These are phyloP conservation scores for Umbelopsis vinacea DNA, from an alignment of 192 early-diverging fungal genomes.

Conservation along the genomic window DNA sequence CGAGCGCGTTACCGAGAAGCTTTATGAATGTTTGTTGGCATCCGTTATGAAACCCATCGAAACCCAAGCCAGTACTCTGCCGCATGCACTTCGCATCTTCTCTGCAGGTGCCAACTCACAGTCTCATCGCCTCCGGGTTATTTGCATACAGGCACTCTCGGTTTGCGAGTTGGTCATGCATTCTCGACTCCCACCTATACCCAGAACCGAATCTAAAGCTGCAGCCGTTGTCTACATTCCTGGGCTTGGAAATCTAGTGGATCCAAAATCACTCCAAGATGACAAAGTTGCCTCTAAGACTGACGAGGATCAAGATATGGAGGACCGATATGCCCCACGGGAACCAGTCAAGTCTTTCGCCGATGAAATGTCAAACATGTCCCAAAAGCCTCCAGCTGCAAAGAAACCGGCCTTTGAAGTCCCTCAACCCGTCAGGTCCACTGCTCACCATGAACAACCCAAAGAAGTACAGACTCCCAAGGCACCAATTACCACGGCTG, in stretches of 20 bases:
- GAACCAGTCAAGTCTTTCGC: not conserved
- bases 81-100: constrained; percentile 46
- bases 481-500: too few relatives aligned
- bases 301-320: not conserved
- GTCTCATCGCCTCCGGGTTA: constrained; percentile 35
- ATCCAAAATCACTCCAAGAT: not conserved
- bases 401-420: too few relatives aligned
- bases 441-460: too few relatives aligned
- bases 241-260: constrained; percentile 15
- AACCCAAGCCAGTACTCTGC: constrained; percentile 44
- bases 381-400: not conserved
- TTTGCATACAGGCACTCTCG: constrained; percentile 46
- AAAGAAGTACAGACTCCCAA: too few relatives aligned
- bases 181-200: constrained; percentile 55
- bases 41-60: constrained; percentile 44
- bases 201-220: constrained; percentile 33
- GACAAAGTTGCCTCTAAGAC: constrained; percentile 2
- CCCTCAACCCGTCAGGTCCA: too few relatives aligned
- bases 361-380: not conserved
- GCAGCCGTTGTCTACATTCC: constrained; percentile 22
- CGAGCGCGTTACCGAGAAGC: constrained; percentile 15
- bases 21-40: constrained; percentile 47
- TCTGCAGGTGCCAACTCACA: constrained; percentile 42
- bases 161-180: constrained; percentile 63
- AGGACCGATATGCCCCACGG: not conserved